A percentile compares a stretch with the other conserved stretches of the same genome.
Evolutionary conservation across 805 yeast genomes (phyloP).

Genomic region (Suhomyces pyralidae): DNA sequence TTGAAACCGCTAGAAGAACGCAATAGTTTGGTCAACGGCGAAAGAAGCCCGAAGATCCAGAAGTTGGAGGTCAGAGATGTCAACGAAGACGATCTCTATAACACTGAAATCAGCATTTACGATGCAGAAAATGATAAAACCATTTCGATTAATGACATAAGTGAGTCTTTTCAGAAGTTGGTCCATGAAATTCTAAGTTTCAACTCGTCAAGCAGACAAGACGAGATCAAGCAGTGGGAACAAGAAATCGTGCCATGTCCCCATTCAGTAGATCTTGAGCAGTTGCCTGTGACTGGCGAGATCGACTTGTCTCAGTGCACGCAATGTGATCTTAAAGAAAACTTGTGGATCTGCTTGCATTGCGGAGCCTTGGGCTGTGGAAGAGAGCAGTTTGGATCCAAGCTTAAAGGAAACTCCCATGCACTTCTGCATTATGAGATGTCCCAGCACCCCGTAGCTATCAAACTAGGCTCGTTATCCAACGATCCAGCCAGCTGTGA

Average conservation of each 20-base stretch:
- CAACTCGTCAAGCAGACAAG: slow-evolving; percentile 54
- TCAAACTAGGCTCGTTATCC: slow-evolving; percentile 86
- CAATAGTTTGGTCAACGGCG: slow-evolving; percentile 18
- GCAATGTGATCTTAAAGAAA: slow-evolving; percentile 63
- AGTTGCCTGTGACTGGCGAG: slow-evolving; percentile 15
- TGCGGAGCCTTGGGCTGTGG: slow-evolving; percentile 97
- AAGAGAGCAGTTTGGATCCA: slow-evolving; percentile 87
- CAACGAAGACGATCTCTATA: slow-evolving; percentile 60
- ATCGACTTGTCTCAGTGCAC: slow-evolving; percentile 45
- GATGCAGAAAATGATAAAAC: slow-evolving; percentile 29
- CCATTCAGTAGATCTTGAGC: slow-evolving; percentile 62
- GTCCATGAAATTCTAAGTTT: slow-evolving; percentile 51
- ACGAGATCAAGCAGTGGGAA: slow-evolving; percentile 90
- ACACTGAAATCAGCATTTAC: slow-evolving; percentile 42
- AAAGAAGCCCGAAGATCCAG: slow-evolving; percentile 44
- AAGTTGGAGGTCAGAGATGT: slow-evolving; percentile 67
- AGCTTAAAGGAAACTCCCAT: slow-evolving; percentile 85
- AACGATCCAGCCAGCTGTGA: slow-evolving; percentile 62
- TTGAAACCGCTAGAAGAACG: slow-evolving; percentile 41
- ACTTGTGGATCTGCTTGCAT: slow-evolving; percentile 87
- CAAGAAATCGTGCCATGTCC: slow-evolving; percentile 78
- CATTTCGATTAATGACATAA: slow-evolving; percentile 20
- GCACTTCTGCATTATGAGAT: slow-evolving; percentile 69
- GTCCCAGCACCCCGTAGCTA: slow-evolving; percentile 73
- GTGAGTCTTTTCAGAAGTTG: slow-evolving; percentile 21